Conservation (phyloP, 2,329 filamentous ascomycete genomes). For the Penicillium thymicola region DNA sequence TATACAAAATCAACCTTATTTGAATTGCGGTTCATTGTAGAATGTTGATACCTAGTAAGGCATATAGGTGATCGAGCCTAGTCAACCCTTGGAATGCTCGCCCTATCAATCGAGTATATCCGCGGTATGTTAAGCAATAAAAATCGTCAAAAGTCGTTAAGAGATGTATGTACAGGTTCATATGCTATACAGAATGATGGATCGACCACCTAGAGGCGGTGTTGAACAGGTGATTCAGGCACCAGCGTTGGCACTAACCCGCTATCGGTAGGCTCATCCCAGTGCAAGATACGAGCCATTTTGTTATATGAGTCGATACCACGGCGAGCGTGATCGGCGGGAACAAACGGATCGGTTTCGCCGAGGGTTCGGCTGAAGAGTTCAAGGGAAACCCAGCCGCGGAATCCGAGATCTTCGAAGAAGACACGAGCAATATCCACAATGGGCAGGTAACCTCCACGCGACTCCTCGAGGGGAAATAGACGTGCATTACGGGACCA, state of each 20-base stretch:
- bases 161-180: background rate
- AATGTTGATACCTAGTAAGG: background rate
- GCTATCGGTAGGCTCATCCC: slow-evolving; percentile 13
- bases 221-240: slow-evolving; percentile 17
- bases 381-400: slow-evolving; percentile 26
- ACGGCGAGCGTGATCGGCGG: slow-evolving; percentile 24
- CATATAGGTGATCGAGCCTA: background rate
- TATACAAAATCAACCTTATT: background rate
- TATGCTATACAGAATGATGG: background rate
- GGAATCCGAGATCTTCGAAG: slow-evolving; percentile 24
- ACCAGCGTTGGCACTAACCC: background rate
- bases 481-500: slow-evolving; percentile 72
- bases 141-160: background rate
- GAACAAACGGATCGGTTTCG: slow-evolving; percentile 22
- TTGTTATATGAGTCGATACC: slow-evolving; percentile 26
- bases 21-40: background rate
- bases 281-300: slow-evolving; percentile 17
- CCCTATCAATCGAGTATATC: background rate
- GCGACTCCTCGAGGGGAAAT: slow-evolving; percentile 61
- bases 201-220: slow-evolving; percentile 14
- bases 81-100: background rate
- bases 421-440: slow-evolving; percentile 50
- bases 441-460: slow-evolving; percentile 66
- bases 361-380: slow-evolving; percentile 26
- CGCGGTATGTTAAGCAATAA: background rate